Base-by-base conservation (phyloP, 345 rosid species). In the Citrus hindsii region DNA sequence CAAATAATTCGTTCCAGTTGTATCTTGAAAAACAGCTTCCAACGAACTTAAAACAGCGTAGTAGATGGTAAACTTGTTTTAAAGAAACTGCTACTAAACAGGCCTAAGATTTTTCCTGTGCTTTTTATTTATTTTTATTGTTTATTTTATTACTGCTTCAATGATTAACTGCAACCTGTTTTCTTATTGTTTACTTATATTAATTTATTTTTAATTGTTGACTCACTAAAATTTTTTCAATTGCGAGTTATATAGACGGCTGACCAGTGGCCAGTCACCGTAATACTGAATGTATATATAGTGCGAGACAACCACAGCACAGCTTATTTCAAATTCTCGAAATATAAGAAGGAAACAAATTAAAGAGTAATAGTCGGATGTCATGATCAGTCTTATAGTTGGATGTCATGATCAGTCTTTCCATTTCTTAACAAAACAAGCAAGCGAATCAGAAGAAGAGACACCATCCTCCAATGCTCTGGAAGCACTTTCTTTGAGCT, bases 401-500 rank as follows among this genome's bases (percentile, higher is more conserved):
- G 16, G 4, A 25, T 4, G 2, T 25, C 6, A 25, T 1, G 10
- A 24, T 69, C 42, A 60, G 14, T 60, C 67, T 79, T 42, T 79
- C 82, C 79, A 79, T 65, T 48, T 38, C 37, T 51, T 51, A 30
- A 71, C 64, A 27, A 75, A 63, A 16, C 22, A 22, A 16, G 67
- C 72, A 24, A 87, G 67, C 32, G 84, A 56, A 13, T 69, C 58
- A 27, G 35, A 25, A 22, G 88, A 88, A 65, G 80, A 69, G 1
- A 88, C 88, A 5, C 81, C 83, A 4, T 9, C 46, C 0, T 67
- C 28, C 73, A 78, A 51, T 48, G 84, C 82, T 24, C 77, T 83
- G 28, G 27, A 67, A 5, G 83, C 88, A 51, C 87, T 76, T 1
- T 74, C 74, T 72, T 76, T 79, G 6, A 89, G 81, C 63, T 76